Percentiles rank a stretch among this genome's conserved stretches.
These are phyloP conservation scores for Pleomassaria siparia DNA, from an alignment of 2,329 filamentous ascomycete species.

Conservation along the genomic window DNA sequence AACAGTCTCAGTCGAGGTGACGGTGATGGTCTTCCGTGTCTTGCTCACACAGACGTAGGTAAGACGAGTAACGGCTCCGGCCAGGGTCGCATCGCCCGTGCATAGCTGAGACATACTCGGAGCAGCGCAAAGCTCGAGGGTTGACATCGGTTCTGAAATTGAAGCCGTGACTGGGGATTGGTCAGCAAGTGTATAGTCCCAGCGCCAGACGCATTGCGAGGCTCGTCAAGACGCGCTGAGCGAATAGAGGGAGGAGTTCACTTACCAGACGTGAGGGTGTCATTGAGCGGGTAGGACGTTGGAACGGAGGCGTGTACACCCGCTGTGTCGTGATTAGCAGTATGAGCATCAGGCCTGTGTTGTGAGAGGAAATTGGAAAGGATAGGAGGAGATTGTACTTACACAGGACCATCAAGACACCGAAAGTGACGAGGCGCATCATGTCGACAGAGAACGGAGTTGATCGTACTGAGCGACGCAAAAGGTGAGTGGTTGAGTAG, in stretches of 20 bases:
- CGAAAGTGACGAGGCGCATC: not conserved
- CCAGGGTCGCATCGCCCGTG: constrained; percentile 19
- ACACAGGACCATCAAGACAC: not conserved
- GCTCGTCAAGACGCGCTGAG: not conserved
- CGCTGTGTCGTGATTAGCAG: not conserved
- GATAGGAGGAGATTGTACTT: not conserved
- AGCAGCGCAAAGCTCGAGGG: not conserved
- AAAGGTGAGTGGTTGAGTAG: no score
- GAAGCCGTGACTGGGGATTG: no score
- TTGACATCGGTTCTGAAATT: not conserved
- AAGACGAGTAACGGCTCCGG: constrained; percentile 18
- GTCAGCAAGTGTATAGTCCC: not conserved
- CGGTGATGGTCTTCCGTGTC: constrained; percentile 10
- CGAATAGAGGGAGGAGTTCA: not conserved
- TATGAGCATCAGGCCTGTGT: not conserved
- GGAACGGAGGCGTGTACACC: not conserved
- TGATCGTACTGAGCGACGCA: not conserved
- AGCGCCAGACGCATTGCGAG: not conserved
- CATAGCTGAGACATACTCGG: constrained; percentile 19
- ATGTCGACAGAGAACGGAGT: not conserved
- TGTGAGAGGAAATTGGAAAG: not conserved
- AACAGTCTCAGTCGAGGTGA: constrained; percentile 20
- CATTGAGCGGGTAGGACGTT: not conserved
- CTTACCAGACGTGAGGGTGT: not conserved
- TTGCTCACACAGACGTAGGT: constrained; percentile 23